Percentiles rank a stretch among this genome's conserved stretches.
Conservation (phyloP, 345 rosid genomes). For the Syzygium jambos region DNA sequence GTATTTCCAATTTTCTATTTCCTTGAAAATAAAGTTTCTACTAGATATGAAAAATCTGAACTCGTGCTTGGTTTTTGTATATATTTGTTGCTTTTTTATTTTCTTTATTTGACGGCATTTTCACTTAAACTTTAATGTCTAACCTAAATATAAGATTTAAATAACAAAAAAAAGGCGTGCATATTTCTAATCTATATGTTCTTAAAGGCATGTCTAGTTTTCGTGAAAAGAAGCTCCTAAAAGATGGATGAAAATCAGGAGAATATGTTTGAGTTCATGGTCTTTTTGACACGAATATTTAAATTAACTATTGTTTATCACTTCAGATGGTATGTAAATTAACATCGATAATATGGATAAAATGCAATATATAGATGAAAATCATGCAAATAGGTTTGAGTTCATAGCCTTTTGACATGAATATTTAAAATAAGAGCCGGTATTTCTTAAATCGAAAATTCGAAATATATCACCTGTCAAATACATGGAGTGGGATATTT, state of each 20-base stretch:
- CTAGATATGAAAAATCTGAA: background rate
- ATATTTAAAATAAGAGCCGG: background rate
- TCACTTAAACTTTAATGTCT: too few species aligned
- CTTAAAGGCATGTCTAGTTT: background rate
- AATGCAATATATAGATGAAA: background rate
- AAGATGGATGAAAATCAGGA: background rate
- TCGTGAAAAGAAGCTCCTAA: background rate
- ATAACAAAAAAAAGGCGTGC: background rate
- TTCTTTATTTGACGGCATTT: too few species aligned
- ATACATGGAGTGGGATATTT: background rate
- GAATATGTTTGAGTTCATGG: background rate
- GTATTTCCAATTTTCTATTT: background rate
- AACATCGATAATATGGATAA: background rate
- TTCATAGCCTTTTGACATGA: too few species aligned
- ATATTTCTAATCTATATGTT: background rate
- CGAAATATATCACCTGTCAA: background rate
- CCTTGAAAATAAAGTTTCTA: background rate
- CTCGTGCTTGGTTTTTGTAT: background rate
- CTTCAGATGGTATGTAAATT: background rate
- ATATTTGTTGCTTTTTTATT: background rate
- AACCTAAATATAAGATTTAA: too few species aligned
- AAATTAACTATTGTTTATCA: background rate
- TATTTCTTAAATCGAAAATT: background rate
- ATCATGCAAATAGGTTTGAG: too few species aligned
- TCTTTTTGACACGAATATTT: background rate